phyloP scores from a whole-genome alignment of 2,329 filamentous ascomycete genomes.

The Aspergillus tubingensis region DNA sequence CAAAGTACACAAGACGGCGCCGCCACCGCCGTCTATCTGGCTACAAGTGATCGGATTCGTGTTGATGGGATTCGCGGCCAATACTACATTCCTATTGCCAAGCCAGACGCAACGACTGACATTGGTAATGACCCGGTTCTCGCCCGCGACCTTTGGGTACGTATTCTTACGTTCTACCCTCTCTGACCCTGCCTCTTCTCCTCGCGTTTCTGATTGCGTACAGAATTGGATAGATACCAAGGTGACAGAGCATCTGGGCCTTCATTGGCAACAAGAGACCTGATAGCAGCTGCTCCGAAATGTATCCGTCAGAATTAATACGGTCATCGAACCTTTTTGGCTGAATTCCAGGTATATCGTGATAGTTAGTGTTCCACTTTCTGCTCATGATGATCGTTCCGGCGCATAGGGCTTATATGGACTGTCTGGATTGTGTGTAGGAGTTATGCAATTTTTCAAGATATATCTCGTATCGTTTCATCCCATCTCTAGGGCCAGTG shows the following conservation, averaged over 20 bases:
- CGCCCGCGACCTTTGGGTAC: background rate
- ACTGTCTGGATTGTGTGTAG: background rate
- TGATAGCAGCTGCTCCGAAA: background rate
- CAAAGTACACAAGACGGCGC: background rate
- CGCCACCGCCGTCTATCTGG: background rate
- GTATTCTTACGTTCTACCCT: background rate
- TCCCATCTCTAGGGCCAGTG: background rate
- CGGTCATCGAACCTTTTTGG: background rate
- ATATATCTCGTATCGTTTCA: background rate
- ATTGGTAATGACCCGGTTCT: slow-evolving; percentile 29
- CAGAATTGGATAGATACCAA: slow-evolving; percentile 26
- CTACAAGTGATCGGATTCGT: slow-evolving; percentile 13
- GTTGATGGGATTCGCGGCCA: slow-evolving; percentile 26
- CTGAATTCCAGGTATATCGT: too few relatives aligned
- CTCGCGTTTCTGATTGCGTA: background rate
- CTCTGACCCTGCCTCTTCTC: background rate
- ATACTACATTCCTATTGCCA: slow-evolving; percentile 44
- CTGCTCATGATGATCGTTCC: background rate
- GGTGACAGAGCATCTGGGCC: slow-evolving; percentile 18
- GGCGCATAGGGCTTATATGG: background rate
- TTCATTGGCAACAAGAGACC: slow-evolving; percentile 1
- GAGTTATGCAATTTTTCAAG: background rate
- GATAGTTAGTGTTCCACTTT: background rate
- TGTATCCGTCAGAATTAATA: background rate
- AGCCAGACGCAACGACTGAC: slow-evolving; percentile 25